These are phyloP conservation scores for Ceratobasidium sp. DNA, from an alignment of 1,284 basidiomycete species.

Conservation along the genomic window DNA sequence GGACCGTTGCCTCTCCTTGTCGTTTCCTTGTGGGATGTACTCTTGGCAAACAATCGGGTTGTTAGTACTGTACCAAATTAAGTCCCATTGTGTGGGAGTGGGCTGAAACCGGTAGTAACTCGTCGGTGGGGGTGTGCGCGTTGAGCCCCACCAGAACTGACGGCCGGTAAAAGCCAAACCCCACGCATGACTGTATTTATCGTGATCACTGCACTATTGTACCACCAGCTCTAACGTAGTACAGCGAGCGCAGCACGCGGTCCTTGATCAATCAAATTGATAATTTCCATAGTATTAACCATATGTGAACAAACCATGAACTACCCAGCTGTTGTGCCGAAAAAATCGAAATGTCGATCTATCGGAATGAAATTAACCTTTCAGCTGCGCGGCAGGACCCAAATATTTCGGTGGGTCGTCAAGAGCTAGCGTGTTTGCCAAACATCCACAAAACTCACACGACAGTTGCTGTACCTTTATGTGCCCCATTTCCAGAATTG, in stretches of 20 bases:
- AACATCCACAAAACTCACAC: not conserved
- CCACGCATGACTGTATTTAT: not conserved
- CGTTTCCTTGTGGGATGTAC: too few relatives aligned
- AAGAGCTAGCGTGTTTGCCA: not conserved
- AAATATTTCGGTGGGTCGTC: not conserved
- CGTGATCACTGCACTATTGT: not conserved
- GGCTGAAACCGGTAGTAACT: too few relatives aligned
- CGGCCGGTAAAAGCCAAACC: not conserved
- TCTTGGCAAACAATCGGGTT: too few relatives aligned
- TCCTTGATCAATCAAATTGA: conserved; percentile 37
- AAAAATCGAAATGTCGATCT: not conserved
- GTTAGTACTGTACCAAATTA: too few relatives aligned
- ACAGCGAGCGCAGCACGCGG: conserved; percentile 13
- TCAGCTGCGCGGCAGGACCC: not conserved
- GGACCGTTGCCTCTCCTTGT: too few relatives aligned
- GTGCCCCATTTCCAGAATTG: not conserved
- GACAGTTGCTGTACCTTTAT: not conserved
- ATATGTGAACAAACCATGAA: not conserved
- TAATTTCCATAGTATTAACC: not conserved
- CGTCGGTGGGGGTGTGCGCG: too few relatives aligned
- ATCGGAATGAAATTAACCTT: not conserved
- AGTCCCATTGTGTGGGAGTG: too few relatives aligned
- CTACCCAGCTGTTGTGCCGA: not conserved
- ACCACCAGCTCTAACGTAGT: not conserved
- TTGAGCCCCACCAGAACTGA: too few relatives aligned